Conservation (phyloP, 2,329 filamentous ascomycete species). For the Leptographium wingfieldii region DNA sequence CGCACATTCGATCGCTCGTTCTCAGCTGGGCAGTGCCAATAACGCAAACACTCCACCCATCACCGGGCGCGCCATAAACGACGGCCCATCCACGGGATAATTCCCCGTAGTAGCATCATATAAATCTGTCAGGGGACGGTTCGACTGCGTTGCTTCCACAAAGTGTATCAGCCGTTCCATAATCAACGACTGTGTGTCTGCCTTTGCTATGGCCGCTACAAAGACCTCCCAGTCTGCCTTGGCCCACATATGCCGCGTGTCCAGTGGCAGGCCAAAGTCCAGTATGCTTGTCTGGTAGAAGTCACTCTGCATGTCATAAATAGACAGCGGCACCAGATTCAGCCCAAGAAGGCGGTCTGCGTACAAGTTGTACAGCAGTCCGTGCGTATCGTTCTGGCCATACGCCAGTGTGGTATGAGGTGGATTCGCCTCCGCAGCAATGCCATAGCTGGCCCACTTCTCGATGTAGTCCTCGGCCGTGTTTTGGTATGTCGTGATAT, state of each 20-base stretch:
- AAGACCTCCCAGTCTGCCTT: slow-evolving; percentile 87
- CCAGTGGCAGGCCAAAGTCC: slow-evolving; percentile 70
- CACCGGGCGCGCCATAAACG: slow-evolving; percentile 67
- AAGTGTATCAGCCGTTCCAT: slow-evolving; percentile 57
- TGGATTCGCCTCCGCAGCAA: slow-evolving; percentile 48
- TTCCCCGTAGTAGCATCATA: slow-evolving; percentile 60
- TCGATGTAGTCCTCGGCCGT: slow-evolving; percentile 44
- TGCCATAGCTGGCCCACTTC: slow-evolving; percentile 59
- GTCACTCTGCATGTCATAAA: slow-evolving; percentile 65
- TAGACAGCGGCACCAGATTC: slow-evolving; percentile 56
- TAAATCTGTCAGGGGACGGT: slow-evolving; percentile 63
- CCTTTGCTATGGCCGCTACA: slow-evolving; percentile 59
- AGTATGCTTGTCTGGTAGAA: slow-evolving; percentile 65
- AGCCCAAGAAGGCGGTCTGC: slow-evolving; percentile 67
- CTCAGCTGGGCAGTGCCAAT: slow-evolving; percentile 40
- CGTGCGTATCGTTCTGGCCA: slow-evolving; percentile 44
- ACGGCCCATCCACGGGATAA: slow-evolving; percentile 42
- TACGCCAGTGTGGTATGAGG: slow-evolving; percentile 70
- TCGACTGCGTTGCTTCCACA: slow-evolving; percentile 60
- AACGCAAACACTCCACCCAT: slow-evolving; percentile 71
- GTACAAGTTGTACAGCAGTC: slow-evolving; percentile 68
- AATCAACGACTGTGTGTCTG: slow-evolving; percentile 50
- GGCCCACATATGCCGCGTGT: slow-evolving; percentile 68
- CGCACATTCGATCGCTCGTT: neutral
- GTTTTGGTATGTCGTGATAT: neutral